These are phyloP conservation scores for Aspergillus sclerotioniger DNA, from an alignment of 495 filamentous ascomycete genomes.

Conservation along the genomic window DNA sequence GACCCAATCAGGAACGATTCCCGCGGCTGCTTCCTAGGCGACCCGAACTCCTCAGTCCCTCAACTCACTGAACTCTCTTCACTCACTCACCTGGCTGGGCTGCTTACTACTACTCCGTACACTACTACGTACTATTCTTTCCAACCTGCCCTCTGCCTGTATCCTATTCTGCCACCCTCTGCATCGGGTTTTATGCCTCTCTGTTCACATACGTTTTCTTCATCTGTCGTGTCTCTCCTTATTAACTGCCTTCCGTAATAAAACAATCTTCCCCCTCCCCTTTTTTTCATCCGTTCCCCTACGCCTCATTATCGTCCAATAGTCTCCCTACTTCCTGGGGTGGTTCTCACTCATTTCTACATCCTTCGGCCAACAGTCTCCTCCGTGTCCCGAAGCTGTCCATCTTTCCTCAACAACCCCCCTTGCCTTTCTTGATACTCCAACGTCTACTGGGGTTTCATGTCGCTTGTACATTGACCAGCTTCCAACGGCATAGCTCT, in stretches of 20 bases:
- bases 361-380: background rate
- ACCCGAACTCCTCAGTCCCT: background rate
- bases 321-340: background rate
- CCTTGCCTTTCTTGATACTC: constrained; percentile 11
- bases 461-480: constrained; percentile 15
- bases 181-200: constrained; percentile 15
- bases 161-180: constrained; percentile 1
- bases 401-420: constrained; percentile 1
- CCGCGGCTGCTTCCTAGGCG: background rate
- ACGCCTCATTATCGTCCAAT: background rate
- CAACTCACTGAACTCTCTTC: background rate
- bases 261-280: background rate
- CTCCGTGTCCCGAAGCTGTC: background rate
- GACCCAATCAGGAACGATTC: constrained; percentile 1
- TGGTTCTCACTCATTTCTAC: constrained; percentile 1
- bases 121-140: background rate
- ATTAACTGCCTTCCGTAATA: constrained; percentile 10
- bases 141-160: constrained; percentile 5
- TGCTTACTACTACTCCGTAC: constrained; percentile 1
- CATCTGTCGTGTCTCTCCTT: constrained; percentile 8
- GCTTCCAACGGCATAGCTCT: constrained; percentile 10
- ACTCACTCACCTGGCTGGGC: background rate
- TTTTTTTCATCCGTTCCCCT: background rate
- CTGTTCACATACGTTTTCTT: constrained; percentile 2
- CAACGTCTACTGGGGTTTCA: background rate